phyloP scores from a whole-genome alignment of 768 basidiomycete genomes.

The Hypholoma sublateritium region DNA sequence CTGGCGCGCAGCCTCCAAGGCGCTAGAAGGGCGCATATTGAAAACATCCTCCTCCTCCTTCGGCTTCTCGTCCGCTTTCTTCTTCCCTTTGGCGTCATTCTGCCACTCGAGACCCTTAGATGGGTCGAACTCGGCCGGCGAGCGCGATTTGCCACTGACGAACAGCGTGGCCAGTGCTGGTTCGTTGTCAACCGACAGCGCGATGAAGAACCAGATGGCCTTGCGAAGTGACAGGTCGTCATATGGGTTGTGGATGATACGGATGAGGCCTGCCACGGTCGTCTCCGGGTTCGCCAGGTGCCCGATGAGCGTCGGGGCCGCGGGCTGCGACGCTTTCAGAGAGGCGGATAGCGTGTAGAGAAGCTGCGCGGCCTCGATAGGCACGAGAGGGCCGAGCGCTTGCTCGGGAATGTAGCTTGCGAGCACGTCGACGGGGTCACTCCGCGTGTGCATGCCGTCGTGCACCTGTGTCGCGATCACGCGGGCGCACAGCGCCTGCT shows the following conservation, averaged over 20 bases:
- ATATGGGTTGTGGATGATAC: constrained; percentile 76
- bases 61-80: constrained; percentile 32
- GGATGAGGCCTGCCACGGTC: constrained; percentile 63
- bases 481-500: constrained; percentile 72
- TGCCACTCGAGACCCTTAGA: constrained; percentile 3
- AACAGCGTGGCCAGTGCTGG: constrained; percentile 83
- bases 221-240: constrained; percentile 72
- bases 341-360: constrained; percentile 69
- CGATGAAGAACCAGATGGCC: constrained; percentile 82
- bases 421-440: constrained; percentile 75
- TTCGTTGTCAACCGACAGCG: constrained; percentile 80
- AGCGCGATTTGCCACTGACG: constrained; percentile 69
- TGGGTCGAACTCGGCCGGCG: constrained; percentile 30
- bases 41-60: constrained; percentile 32
- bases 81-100: constrained; percentile 36
- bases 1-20: constrained; percentile 65
- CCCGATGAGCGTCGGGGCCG: constrained; percentile 71
- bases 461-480: constrained; percentile 47
- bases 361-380: constrained; percentile 64
- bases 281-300: constrained; percentile 79
- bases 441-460: constrained; percentile 46
- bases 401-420: constrained; percentile 66
- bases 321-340: constrained; percentile 56
- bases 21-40: constrained; percentile 43
- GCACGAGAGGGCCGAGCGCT: constrained; percentile 59